Evolutionary conservation across 495 filamentous ascomycete species (phyloP).

Genomic region (Articulospora tetracladia): DNA sequence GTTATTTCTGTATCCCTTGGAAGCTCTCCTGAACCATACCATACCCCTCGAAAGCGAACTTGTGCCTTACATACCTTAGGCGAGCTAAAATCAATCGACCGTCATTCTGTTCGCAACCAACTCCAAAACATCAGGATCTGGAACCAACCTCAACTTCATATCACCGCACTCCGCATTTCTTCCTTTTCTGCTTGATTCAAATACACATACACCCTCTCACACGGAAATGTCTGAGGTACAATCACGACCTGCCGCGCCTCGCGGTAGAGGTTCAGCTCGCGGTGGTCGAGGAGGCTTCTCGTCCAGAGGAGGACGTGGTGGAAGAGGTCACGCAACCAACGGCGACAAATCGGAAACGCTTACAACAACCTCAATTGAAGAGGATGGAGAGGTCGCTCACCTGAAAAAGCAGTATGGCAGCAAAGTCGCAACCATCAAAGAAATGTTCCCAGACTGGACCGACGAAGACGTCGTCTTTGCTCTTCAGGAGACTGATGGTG

Average conservation of each 20-base stretch:
- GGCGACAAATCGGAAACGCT: slow-evolving; percentile 54
- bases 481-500: slow-evolving; percentile 86
- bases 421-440: slow-evolving; percentile 73
- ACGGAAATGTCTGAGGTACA: slow-evolving; percentile 81
- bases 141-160: slow-evolving; percentile 7
- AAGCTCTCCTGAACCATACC: neutral
- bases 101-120: slow-evolving; percentile 20
- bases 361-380: slow-evolving; percentile 59
- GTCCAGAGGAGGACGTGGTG: slow-evolving; percentile 64
- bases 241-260: slow-evolving; percentile 68
- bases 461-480: slow-evolving; percentile 89
- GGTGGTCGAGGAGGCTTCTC: slow-evolving; percentile 81
- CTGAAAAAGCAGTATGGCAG: slow-evolving; percentile 82
- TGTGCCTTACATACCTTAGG: neutral
- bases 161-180: slow-evolving; percentile 25
- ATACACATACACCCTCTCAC: slow-evolving; percentile 29
- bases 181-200: slow-evolving; percentile 29
- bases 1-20: neutral
- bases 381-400: slow-evolving; percentile 86
- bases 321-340: slow-evolving; percentile 54
- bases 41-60: neutral
- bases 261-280: slow-evolving; percentile 76
- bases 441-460: slow-evolving; percentile 90
- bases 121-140: neutral
- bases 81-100: neutral